A percentile compares a stretch with the other conserved stretches of the same genome.
These are phyloP conservation scores for Phalaenopsis aphrodite DNA, from an alignment of 106 monocot genomes.

Conservation along the genomic window DNA sequence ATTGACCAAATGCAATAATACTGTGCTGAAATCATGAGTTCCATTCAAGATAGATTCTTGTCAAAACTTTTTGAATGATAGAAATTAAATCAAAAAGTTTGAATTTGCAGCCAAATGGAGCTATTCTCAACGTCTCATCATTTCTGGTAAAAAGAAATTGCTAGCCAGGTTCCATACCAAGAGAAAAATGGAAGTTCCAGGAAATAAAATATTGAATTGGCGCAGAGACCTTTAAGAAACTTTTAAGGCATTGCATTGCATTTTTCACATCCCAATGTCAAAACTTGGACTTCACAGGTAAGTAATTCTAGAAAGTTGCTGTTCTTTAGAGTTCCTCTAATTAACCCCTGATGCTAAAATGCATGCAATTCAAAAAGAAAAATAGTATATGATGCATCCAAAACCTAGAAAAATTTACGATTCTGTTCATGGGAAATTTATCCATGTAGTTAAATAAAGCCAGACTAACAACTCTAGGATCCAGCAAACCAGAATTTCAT, in stretches of 20 bases:
- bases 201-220: neutral
- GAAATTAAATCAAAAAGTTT: neutral
- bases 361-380: too few species aligned
- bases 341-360: too few species aligned
- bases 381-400: too few species aligned
- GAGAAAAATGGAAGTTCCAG: neutral
- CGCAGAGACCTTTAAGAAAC: neutral
- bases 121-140: neutral
- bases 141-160: neutral
- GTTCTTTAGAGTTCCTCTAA: too few species aligned
- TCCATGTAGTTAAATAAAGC: too few species aligned
- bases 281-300: neutral
- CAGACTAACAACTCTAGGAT: too few species aligned
- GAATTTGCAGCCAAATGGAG: neutral
- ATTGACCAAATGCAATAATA: neutral
- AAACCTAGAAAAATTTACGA: too few species aligned
- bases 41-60: neutral
- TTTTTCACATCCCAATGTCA: neutral
- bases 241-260: neutral
- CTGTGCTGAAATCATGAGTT: too few species aligned
- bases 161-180: neutral
- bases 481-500: too few species aligned
- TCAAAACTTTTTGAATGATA: neutral
- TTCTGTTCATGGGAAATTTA: too few species aligned
- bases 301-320: too few species aligned